Evolutionary conservation across 2,329 filamentous ascomycete species (phyloP).

Genomic region (Hypocrella siamensis): DNA sequence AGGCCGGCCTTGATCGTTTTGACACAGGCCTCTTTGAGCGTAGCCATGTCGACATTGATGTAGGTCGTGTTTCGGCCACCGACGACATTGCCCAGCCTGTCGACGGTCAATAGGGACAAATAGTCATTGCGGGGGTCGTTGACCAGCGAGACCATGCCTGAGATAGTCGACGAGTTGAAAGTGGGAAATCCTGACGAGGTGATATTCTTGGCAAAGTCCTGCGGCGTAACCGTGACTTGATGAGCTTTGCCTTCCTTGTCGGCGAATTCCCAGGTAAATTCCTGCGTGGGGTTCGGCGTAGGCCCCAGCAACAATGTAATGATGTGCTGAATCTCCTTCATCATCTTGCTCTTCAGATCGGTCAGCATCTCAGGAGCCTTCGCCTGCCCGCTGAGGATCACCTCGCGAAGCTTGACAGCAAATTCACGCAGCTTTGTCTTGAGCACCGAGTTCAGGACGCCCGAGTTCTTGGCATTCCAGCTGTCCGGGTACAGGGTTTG

Average conservation of each 20-base stretch:
- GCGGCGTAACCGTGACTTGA: conserved; percentile 48
- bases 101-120: conserved; percentile 57
- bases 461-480: conserved; percentile 60
- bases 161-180: conserved; percentile 39
- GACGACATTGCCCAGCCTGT: conserved; percentile 66
- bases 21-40: conserved; percentile 59
- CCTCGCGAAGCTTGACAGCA: conserved; percentile 51
- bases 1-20: conserved; percentile 63
- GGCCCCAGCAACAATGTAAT: conserved; percentile 72
- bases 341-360: conserved; percentile 53
- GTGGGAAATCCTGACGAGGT: conserved; percentile 43
- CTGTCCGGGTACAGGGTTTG: conserved; percentile 69
- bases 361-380: conserved; percentile 22
- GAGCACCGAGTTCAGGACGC: conserved; percentile 55
- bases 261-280: conserved; percentile 70
- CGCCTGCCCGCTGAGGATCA: conserved; percentile 22
- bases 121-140: conserved; percentile 72
- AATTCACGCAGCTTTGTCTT: conserved; percentile 81
- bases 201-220: conserved; percentile 56
- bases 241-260: conserved; percentile 52
- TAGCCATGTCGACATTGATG: conserved; percentile 62
- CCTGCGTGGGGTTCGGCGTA: conserved; percentile 50
- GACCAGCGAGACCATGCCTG: conserved; percentile 63
- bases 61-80: conserved; percentile 64
- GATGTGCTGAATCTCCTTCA: conserved; percentile 66